Percentiles rank a stretch among this genome's conserved stretches.
phyloP scores from a whole-genome alignment of 2,329 filamentous ascomycete species.

The Colletotrichum gloeosporioides region DNA sequence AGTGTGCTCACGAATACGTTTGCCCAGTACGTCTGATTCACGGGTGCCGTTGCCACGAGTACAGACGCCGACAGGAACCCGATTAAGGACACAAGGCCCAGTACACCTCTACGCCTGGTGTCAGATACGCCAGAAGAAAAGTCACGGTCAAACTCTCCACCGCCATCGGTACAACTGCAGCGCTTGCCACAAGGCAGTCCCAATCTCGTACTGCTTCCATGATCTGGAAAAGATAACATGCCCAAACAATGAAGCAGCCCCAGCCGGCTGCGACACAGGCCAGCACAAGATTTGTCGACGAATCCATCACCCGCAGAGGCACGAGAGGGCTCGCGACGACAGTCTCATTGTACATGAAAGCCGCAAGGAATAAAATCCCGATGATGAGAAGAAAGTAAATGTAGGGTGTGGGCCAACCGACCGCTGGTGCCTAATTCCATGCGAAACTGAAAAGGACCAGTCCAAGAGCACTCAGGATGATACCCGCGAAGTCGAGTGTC shows the following conservation, averaged over 20 bases:
- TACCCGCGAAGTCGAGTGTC: conserved; percentile 36
- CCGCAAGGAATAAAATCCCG: conserved; percentile 31
- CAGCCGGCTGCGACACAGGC: conserved; percentile 57
- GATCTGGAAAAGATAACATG: conserved; percentile 55
- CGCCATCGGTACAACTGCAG: conserved; percentile 49
- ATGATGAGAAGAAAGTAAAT: conserved; percentile 43
- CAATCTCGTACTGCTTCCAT: conserved; percentile 46
- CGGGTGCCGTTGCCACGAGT: conserved; percentile 51
- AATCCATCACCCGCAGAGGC: conserved; percentile 55
- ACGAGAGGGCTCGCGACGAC: conserved; percentile 57
- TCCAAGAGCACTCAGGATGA: conserved; percentile 39
- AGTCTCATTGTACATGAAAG: conserved; percentile 38
- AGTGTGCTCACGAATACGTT: conserved; percentile 65
- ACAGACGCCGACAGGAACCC: conserved; percentile 47
- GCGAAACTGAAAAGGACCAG: conserved; percentile 56
- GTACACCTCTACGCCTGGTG: conserved; percentile 32
- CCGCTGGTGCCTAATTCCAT: conserved; percentile 52
- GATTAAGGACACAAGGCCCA: conserved; percentile 37
- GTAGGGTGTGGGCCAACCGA: conserved; percentile 49
- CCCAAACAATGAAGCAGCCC: conserved; percentile 58
- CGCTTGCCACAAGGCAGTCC: conserved; percentile 46
- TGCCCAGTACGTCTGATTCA: conserved; percentile 66
- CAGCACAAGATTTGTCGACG: conserved; percentile 59
- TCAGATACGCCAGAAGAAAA: conserved; percentile 47
- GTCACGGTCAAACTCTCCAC: conserved; percentile 42